Evolutionary conservation across 495 filamentous ascomycete species (phyloP).

Genomic region (Astrocystis sublimbata): DNA sequence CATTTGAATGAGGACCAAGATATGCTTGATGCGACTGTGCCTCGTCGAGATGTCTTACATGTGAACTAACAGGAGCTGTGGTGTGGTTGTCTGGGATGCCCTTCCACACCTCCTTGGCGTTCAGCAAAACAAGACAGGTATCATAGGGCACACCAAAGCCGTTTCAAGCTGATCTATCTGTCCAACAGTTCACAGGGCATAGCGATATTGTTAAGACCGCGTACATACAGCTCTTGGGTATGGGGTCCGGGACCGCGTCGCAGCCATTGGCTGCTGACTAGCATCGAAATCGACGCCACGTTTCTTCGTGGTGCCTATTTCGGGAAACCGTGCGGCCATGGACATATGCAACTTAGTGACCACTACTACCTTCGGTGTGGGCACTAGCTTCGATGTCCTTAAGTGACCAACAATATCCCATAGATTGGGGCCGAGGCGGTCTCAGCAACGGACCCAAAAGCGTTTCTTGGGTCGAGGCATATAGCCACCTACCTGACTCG

Average conservation of each 20-base stretch:
- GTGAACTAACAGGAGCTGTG: background rate
- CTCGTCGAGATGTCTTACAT: background rate
- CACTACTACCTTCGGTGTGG: background rate
- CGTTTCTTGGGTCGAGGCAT: background rate
- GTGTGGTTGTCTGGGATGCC: background rate
- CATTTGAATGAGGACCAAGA: background rate
- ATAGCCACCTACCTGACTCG: too few relatives aligned
- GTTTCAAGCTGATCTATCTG: conserved; percentile 7
- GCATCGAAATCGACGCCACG: conserved; percentile 4
- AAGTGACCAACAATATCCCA: background rate
- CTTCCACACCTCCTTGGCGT: background rate
- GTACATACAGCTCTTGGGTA: background rate
- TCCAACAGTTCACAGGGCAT: background rate
- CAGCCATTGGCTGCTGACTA: background rate
- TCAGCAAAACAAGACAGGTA: background rate
- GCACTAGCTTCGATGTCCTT: background rate
- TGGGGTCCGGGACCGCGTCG: background rate
- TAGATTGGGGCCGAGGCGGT: background rate
- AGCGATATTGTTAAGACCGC: background rate
- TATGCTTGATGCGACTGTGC: conserved; percentile 11
- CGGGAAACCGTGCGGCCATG: conserved; percentile 1
- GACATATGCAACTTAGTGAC: background rate
- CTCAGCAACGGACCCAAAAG: background rate
- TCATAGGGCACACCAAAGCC: background rate
- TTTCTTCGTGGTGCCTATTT: background rate